A percentile compares a stretch with the other conserved stretches of the same genome.
Evolutionary conservation across 140 eudicot species (phyloP).

Genomic region (Senecio squalidus): DNA sequence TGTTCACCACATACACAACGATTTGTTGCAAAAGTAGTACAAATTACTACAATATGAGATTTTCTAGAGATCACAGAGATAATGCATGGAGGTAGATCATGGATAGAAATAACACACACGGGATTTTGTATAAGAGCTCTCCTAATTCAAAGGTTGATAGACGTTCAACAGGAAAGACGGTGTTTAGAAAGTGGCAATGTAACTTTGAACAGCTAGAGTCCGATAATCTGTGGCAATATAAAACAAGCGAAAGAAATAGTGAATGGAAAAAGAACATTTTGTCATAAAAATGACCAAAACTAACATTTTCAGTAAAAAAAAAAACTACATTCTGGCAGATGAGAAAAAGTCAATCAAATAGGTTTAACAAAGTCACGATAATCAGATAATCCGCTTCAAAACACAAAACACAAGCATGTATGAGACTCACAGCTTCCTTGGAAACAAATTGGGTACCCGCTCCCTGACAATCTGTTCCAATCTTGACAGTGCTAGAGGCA

Average conservation of each 20-base stretch:
- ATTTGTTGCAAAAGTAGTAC: conserved; percentile 43
- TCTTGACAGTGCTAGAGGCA: conserved; percentile 82
- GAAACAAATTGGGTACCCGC: conserved; percentile 48
- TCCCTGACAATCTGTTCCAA: conserved; percentile 58
- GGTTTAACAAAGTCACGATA: neutral
- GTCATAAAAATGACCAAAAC: no score
- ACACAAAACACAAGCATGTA: neutral
- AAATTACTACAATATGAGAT: conserved; percentile 2
- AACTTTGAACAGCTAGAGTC: no score
- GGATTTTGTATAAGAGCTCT: neutral
- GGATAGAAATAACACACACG: no score
- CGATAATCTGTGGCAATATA: no score
- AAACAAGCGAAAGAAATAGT: no score
- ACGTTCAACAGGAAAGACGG: neutral
- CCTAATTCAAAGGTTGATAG: neutral
- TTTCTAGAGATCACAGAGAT: neutral
- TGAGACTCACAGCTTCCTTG: conserved; percentile 56
- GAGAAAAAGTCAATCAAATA: neutral
- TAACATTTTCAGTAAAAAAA: no score
- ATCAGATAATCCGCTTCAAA: neutral
- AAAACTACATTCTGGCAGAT: neutral
- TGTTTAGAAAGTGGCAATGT: no score
- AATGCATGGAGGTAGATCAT: neutral
- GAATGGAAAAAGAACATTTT: neutral
- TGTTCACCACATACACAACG: conserved; percentile 73